A percentile compares a stretch with the other conserved stretches of the same genome.
Evolutionary conservation across 768 basidiomycete species (phyloP).

Genomic region (Tubosaeta sp.): DNA sequence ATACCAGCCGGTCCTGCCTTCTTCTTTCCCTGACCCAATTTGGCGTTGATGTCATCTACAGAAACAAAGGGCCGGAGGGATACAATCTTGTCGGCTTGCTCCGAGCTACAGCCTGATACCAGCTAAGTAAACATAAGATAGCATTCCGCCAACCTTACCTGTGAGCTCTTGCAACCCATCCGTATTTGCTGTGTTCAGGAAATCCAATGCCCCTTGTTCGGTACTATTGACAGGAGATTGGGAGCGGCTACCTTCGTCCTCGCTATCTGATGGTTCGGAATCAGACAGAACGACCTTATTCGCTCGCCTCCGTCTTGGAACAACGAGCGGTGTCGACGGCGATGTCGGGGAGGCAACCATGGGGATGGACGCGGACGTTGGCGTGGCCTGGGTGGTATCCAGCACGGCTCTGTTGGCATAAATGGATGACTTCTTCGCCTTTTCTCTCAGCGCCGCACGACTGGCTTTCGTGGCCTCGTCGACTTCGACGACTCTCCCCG

Average conservation of each 20-base stretch:
- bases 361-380: slow-evolving; percentile 29
- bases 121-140: slow-evolving; percentile 3
- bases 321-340: slow-evolving; percentile 40
- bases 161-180: slow-evolving; percentile 73
- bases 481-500: slow-evolving; percentile 65
- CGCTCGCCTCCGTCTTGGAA: slow-evolving; percentile 46
- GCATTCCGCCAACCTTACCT: slow-evolving; percentile 40
- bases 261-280: slow-evolving; percentile 46
- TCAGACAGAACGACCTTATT: slow-evolving; percentile 68
- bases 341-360: slow-evolving; percentile 35
- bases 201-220: slow-evolving; percentile 54
- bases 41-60: slow-evolving; percentile 67
- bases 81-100: slow-evolving; percentile 79
- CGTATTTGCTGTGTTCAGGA: slow-evolving; percentile 59
- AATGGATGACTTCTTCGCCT: slow-evolving; percentile 79
- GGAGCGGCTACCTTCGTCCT: slow-evolving; percentile 36
- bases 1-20: slow-evolving; percentile 79
- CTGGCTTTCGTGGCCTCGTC: slow-evolving; percentile 70
- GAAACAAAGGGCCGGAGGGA: slow-evolving; percentile 76
- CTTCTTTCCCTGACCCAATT: slow-evolving; percentile 83
- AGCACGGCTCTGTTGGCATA: slow-evolving; percentile 63
- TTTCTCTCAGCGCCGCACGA: slow-evolving; percentile 62
- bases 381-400: slow-evolving; percentile 43
- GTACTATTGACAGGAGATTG: slow-evolving; percentile 36
- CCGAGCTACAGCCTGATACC: slow-evolving; percentile 63